phyloP scores from a whole-genome alignment of 2,329 filamentous ascomycete genomes.

The Didymella pomorum region DNA sequence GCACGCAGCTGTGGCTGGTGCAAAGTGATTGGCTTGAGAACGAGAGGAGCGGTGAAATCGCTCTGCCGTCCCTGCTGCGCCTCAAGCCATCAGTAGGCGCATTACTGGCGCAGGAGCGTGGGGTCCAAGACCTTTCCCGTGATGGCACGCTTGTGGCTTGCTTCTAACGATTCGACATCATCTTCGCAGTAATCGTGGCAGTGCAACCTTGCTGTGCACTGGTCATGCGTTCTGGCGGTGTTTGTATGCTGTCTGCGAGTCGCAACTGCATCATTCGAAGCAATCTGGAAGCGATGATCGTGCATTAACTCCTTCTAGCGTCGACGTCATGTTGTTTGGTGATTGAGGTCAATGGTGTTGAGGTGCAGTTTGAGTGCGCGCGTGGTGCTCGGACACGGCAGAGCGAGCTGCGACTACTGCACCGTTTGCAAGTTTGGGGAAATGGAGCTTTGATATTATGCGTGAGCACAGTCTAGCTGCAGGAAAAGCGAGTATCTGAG shows the following conservation, averaged over 20 bases:
- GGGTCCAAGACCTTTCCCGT: slow-evolving; percentile 20
- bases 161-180: slow-evolving; percentile 14
- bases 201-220: slow-evolving; percentile 19
- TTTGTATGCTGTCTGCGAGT: slow-evolving; percentile 14
- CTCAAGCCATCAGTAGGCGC: slow-evolving; percentile 6
- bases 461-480: background rate
- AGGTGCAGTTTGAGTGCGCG: background rate
- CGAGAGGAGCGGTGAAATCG: slow-evolving; percentile 20
- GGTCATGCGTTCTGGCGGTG: slow-evolving; percentile 23
- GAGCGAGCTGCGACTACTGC: no score
- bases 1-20: slow-evolving; percentile 11
- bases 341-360: slow-evolving; percentile 5
- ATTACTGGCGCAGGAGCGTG: slow-evolving; percentile 1
- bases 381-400: background rate
- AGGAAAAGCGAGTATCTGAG: background rate
- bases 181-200: slow-evolving; percentile 11
- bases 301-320: background rate
- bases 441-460: background rate
- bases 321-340: slow-evolving; percentile 11
- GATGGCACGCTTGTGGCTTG: slow-evolving; percentile 19
- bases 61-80: slow-evolving; percentile 20
- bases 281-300: slow-evolving; percentile 3
- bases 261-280: background rate
- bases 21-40: slow-evolving; percentile 6
- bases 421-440: background rate